These are phyloP conservation scores for Trichophyton verrucosum DNA, from an alignment of 2,329 filamentous ascomycete species.

Conservation along the genomic window DNA sequence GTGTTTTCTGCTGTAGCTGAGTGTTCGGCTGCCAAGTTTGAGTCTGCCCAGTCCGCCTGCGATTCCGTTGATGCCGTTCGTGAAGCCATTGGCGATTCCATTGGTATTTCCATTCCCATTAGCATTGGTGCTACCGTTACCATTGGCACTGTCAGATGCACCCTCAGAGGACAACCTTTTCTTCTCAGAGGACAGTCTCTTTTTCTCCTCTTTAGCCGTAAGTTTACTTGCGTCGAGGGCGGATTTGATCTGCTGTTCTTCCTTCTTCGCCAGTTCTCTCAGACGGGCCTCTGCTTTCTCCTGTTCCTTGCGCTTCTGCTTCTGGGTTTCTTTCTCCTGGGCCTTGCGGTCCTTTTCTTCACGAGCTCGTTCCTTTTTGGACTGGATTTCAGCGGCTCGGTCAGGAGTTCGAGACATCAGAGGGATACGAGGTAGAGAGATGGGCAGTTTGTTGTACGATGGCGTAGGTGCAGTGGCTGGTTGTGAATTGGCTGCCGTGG, in stretches of 20 bases:
- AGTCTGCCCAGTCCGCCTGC: slow-evolving; percentile 48
- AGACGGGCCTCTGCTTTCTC: slow-evolving; percentile 38
- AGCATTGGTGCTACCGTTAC: not conserved
- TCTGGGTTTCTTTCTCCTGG: slow-evolving; percentile 39
- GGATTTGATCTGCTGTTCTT: slow-evolving; percentile 49
- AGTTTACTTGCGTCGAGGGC: slow-evolving; percentile 52
- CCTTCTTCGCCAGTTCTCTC: slow-evolving; percentile 42
- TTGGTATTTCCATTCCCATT: slow-evolving; percentile 26
- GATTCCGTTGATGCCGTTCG: slow-evolving; percentile 34
- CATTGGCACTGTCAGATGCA: not conserved
- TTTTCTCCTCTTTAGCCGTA: slow-evolving; percentile 48
- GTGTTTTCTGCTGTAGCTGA: slow-evolving; percentile 54
- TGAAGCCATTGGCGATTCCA: slow-evolving; percentile 13
- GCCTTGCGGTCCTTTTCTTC: slow-evolving; percentile 48
- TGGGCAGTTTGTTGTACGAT: not conserved
- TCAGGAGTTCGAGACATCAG: slow-evolving; percentile 39
- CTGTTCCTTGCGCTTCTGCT: slow-evolving; percentile 37
- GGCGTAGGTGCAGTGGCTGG: slow-evolving; percentile 14
- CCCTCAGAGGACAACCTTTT: slow-evolving; percentile 7
- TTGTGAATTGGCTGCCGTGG: slow-evolving; percentile 10
- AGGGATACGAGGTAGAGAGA: slow-evolving; percentile 22
- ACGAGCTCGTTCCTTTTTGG: slow-evolving; percentile 53
- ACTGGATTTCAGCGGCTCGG: slow-evolving; percentile 33
- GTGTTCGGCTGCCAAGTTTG: slow-evolving; percentile 61
- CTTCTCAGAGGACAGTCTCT: slow-evolving; percentile 16